Evolutionary conservation across 306 rosid genomes (phyloP), one percentile per base, ranked within the genome.

Genomic region (Cicer yamashitae): DNA sequence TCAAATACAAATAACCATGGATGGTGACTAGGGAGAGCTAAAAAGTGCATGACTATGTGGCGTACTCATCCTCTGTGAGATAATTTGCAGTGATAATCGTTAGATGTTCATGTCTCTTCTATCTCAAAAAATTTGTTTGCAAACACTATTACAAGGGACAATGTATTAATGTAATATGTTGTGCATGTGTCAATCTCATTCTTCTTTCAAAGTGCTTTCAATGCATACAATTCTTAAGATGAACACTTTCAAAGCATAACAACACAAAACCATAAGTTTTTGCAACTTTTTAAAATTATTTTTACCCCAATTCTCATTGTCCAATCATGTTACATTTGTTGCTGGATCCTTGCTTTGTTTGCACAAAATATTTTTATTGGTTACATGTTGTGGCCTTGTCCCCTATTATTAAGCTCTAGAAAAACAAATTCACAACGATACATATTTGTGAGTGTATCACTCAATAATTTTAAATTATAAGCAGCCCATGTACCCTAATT

Each of bases 161-260:
- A 51, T 51, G 56, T 51, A 51, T n/a, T 14, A 51, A 72, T 66
- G 76, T 38, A 34, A 34, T 64, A 74, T 47, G 67, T 4, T 67
- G 38, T 58, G 76, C 76, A 37, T 45, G 82, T 63, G 84, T 78
- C 74, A 65, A 22, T 34, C 77, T 76, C 83, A 30, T 30, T 0
- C 37, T 25, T 25, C 34, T 25, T 25, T 25, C 34, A 3, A 30
- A 30, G 37, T 30, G 6, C 37, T 30, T 30, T 30, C 37, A 30
- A 30, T 30, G 37, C 37, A 30, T 30, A 60, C 15, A 45, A 47
- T 47, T 63, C 72, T 43, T 61, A 61, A 3, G 13, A 10, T 34
- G 67, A n/a, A 3, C 67, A 6, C 46, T 45, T 25, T 48, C 60
- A 7, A 30, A 30, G 37, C 37, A 30, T 30, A 30, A 3, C 37